Conservation (phyloP, 106 monocot genomes). For the Cymbidium sinense region DNA sequence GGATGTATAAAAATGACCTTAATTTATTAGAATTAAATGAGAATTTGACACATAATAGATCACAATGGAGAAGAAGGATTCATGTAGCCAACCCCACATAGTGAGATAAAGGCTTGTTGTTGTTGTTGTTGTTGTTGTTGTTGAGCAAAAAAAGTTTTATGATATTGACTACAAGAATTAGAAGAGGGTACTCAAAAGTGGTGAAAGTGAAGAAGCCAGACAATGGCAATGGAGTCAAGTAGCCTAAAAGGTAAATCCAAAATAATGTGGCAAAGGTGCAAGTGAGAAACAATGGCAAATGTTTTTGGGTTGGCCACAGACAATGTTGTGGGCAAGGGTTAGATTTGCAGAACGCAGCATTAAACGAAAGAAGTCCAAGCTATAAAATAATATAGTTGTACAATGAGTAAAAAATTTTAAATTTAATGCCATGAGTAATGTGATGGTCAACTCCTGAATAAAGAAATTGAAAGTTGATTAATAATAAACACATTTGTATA, state of each 20-base stretch:
- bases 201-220: neutral
- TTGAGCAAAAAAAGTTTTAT: neutral
- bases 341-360: neutral
- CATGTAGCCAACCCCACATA: neutral
- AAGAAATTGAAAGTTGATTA: neutral
- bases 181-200: neutral
- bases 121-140: no score
- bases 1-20: no score
- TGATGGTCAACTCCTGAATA: neutral
- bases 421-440: neutral
- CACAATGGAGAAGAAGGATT: no score
- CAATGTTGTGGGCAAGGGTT: neutral
- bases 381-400: neutral
- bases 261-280: neutral
- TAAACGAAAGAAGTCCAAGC: neutral
- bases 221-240: neutral
- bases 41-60: no score
- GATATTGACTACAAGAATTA: neutral
- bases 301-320: neutral
- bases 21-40: no score
- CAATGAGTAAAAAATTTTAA: neutral
- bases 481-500: neutral
- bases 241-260: neutral
- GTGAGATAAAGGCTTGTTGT: no score
- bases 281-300: neutral